Evolutionary conservation across 75 land plant genomes (phyloP), one percentile per base, ranked within the genome.

Genomic region (Selaginella tamariscina): DNA sequence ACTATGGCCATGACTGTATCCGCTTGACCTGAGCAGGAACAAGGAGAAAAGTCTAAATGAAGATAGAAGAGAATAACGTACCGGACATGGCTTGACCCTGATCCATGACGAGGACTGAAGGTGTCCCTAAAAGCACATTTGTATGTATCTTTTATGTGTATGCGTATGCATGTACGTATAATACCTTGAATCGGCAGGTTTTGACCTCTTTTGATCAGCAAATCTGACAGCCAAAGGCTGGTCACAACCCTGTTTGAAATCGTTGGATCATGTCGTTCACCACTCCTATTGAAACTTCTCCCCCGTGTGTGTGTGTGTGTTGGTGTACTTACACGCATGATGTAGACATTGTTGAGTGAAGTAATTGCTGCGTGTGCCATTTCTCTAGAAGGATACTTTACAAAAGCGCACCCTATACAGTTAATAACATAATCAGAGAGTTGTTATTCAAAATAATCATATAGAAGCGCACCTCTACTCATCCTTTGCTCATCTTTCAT

Each of bases 361-460:
- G 81, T 74, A 21, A 95, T 86, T 8, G 99, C 99, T 71, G 87
- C 89, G 29, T 68, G 63, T 30, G 99, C 99, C 85, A 81, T 83
- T 2, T 95, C 97, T 67, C 87, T 82, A 15, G 74, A 56, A 15
- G 97, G 77, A 54, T 78, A 95, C 67, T 84, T 95, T 0, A 95
- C 91, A 82, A 95, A 95, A 26, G 89, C 99, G 84, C 93, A 95
- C 57, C 99, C 96, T 95, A 73, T n/a, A n/a, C n/a, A n/a, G n/a
- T n/a, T n/a, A n/a, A n/a, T n/a, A n/a, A n/a, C n/a, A n/a, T n/a
- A n/a, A n/a, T n/a, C 56, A 82, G 32, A 69, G 2, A 69, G 30
- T 56, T 32, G 57, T 30, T 54, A 54, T 0, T 24, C 18, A 32
- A 54, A 44, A 13, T 26, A 71, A 0, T 27, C 49, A 62, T 31